Evolutionary conservation across 495 filamentous ascomycete genomes (phyloP).

Genomic region (Trichoderma asperelloides): DNA sequence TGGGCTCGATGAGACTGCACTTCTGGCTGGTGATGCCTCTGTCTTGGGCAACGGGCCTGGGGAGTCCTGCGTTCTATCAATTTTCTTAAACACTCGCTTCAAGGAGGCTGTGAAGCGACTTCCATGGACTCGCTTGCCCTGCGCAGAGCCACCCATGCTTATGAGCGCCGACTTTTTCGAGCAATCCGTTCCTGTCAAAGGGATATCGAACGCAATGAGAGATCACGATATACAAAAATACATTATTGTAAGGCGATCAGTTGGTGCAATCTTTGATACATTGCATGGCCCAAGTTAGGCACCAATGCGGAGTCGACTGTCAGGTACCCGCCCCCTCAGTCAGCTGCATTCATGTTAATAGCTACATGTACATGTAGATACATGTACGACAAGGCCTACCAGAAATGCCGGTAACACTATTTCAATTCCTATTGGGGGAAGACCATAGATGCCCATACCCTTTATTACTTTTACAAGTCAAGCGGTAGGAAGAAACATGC

Average conservation of each 20-base stretch:
- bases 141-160: not conserved
- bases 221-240: not conserved
- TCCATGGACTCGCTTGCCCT: not conserved
- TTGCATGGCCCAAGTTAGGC: not conserved
- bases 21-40: not conserved
- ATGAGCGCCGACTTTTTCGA: not conserved
- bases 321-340: not conserved
- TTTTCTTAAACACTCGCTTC: not conserved
- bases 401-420: too few species aligned
- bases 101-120: not conserved
- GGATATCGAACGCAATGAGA: not conserved
- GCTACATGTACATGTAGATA: too few species aligned
- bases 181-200: not conserved
- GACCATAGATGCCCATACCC: too few species aligned
- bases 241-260: not conserved
- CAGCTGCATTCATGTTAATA: too few species aligned
- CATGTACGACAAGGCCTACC: not conserved
- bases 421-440: too few species aligned
- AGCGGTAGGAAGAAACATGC: too few species aligned
- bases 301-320: not conserved
- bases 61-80: not conserved
- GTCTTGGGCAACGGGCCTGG: not conserved
- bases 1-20: not conserved
- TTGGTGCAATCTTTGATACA: not conserved
- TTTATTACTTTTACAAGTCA: too few species aligned